Percentiles rank a stretch among this genome's conserved stretches.
These are phyloP conservation scores for Nannochloropsis gaditana DNA, from an alignment of 108 stramenopile genomes.

Conservation along the genomic window DNA sequence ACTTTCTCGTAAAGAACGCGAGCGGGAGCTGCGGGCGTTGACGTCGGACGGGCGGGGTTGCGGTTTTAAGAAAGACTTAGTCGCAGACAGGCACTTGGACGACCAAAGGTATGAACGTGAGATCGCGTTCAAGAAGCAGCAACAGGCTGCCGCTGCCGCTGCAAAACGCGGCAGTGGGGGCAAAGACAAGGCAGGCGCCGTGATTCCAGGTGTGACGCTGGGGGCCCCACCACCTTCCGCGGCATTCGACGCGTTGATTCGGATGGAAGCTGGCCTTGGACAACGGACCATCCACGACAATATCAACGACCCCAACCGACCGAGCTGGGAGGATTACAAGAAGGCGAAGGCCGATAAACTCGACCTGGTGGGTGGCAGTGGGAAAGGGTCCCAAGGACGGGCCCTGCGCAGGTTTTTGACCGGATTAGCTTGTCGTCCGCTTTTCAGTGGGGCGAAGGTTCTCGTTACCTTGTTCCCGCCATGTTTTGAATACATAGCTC, in stretches of 20 bases:
- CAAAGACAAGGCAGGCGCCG: conserved; percentile 26
- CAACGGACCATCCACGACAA: conserved; percentile 86
- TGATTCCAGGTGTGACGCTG: not conserved
- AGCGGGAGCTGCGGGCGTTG: conserved; percentile 40
- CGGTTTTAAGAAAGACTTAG: conserved; percentile 31
- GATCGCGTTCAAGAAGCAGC: conserved; percentile 38
- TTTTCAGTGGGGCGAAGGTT: too few relatives aligned
- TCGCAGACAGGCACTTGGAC: conserved; percentile 41
- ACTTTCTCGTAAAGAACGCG: conserved; percentile 41
- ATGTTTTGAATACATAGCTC: not conserved
- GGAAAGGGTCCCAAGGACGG: not conserved
- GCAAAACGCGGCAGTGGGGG: conserved; percentile 31
- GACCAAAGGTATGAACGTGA: conserved; percentile 47
- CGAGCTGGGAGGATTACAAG: conserved; percentile 96
- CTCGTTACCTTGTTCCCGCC: too few relatives aligned
- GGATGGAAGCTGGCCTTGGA: conserved; percentile 79
- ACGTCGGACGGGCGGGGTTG: conserved; percentile 27
- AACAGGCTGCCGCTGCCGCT: conserved; percentile 1
- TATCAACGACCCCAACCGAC: conserved; percentile 83
- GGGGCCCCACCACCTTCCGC: conserved; percentile 45
- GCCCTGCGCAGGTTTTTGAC: not conserved
- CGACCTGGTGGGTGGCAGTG: conserved; percentile 58
- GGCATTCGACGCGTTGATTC: conserved; percentile 89
- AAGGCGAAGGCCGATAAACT: conserved; percentile 92
- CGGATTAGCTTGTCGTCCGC: too few relatives aligned